Percentiles rank a stretch among this genome's conserved stretches.
phyloP scores from a whole-genome alignment of 202 grass and related monocot genomes.

The Elaeis oleifera region DNA sequence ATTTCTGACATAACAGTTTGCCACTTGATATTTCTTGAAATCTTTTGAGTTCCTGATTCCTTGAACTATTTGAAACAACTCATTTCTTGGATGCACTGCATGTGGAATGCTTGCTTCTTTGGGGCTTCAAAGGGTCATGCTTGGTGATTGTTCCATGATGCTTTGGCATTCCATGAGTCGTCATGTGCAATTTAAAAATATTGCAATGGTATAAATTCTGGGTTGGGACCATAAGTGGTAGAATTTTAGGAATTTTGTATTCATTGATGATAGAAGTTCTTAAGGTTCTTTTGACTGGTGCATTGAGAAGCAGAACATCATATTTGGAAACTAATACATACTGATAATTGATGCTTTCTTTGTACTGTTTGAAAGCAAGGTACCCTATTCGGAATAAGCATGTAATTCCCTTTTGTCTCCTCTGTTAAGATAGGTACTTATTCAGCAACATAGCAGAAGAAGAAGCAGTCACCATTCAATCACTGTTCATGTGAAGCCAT shows the following conservation, averaged over 20 bases:
- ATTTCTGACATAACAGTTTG: not conserved
- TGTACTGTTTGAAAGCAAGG: slow-evolving; percentile 55
- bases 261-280: too few species aligned
- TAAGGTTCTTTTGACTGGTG: not conserved
- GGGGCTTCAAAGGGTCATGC: not conserved
- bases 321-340: slow-evolving; percentile 30
- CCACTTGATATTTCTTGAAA: not conserved
- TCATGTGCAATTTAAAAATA: not conserved
- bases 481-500: too few species aligned
- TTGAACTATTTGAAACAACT: not conserved
- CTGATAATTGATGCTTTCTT: slow-evolving; percentile 38
- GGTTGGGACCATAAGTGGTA: slow-evolving; percentile 17
- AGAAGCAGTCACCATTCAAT: not conserved
- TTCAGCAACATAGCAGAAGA: slow-evolving; percentile 39
- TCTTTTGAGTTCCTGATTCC: not conserved
- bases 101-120: slow-evolving; percentile 1
- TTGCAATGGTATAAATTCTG: slow-evolving; percentile 22
- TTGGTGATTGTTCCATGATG: not conserved
- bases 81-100: not conserved
- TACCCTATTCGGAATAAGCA: slow-evolving; percentile 59
- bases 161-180: not conserved
- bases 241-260: not conserved
- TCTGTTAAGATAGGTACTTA: slow-evolving; percentile 87
- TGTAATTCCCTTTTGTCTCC: slow-evolving; percentile 56
- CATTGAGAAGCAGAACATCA: slow-evolving; percentile 9